Evolutionary conservation across 2,329 filamentous ascomycete species (phyloP).

Genomic region (Penicillium sp.): DNA sequence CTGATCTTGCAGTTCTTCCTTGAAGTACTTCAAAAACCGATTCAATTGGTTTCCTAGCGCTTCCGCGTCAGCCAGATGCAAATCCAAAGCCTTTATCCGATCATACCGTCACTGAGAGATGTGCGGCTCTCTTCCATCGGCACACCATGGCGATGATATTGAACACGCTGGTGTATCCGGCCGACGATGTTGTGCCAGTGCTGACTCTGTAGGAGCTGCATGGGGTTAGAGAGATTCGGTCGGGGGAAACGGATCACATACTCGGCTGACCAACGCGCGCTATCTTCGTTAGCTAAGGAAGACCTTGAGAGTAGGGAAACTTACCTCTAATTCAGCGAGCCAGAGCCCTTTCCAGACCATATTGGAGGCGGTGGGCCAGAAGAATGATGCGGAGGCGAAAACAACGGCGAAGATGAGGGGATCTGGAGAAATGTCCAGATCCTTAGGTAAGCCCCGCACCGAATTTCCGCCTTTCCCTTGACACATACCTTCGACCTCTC

Average conservation of each 20-base stretch:
- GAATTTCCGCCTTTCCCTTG: not conserved
- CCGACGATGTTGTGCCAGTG: conserved; percentile 47
- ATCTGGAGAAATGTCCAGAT: not conserved
- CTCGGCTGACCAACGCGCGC: conserved; percentile 35
- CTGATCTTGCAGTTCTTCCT: conserved; percentile 45
- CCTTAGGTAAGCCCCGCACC: conserved; percentile 13
- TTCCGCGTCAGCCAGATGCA: conserved; percentile 1
- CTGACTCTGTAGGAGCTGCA: conserved; percentile 44
- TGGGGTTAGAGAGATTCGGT: conserved; percentile 8
- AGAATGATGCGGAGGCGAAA: not conserved
- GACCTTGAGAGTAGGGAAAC: conserved; percentile 7
- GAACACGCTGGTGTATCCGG: conserved; percentile 43
- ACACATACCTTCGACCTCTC: not conserved
- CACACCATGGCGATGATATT: conserved; percentile 43
- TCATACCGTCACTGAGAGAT: conserved; percentile 37
- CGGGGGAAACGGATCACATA: conserved; percentile 24
- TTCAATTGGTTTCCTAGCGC: conserved; percentile 27
- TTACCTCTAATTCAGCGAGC: conserved; percentile 37
- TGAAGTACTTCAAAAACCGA: conserved; percentile 41
- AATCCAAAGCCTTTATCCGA: not conserved
- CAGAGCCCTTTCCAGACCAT: conserved; percentile 31
- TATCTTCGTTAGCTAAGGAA: not conserved
- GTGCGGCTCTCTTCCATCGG: conserved; percentile 46
- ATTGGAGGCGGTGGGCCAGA: conserved; percentile 4
- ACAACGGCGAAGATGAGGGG: conserved; percentile 1